Percentiles rank a stretch among this genome's conserved stretches.
Evolutionary conservation across 2,329 filamentous ascomycete species (phyloP).

Genomic region (Ascochyta rabiei): DNA sequence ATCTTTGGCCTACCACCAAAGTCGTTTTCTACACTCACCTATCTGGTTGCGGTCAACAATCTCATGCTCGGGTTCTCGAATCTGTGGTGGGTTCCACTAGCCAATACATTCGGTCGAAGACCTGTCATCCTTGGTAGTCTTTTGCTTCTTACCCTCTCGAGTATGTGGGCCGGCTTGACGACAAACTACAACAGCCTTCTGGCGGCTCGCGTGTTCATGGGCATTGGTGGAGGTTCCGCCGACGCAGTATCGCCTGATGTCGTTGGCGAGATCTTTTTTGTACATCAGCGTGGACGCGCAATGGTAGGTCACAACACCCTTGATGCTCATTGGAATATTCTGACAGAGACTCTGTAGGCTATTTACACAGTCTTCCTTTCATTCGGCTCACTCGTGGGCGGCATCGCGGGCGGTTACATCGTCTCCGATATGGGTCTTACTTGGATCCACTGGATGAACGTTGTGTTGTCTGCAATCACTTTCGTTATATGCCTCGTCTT

Average conservation of each 20-base stretch:
- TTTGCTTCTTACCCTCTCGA: conserved; percentile 41
- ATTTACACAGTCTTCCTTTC: conserved; percentile 51
- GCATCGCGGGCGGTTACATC: conserved; percentile 51
- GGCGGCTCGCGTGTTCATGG: conserved; percentile 48
- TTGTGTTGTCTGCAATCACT: conserved; percentile 42
- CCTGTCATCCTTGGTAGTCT: conserved; percentile 47
- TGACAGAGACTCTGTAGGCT: conserved; percentile 32
- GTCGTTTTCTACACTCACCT: conserved; percentile 40
- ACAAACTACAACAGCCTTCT: conserved; percentile 46
- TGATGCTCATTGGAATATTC: not conserved
- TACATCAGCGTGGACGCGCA: conserved; percentile 50
- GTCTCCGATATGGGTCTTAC: conserved; percentile 40
- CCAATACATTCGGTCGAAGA: conserved; percentile 50
- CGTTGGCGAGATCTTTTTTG: conserved; percentile 52
- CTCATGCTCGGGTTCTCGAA: conserved; percentile 49
- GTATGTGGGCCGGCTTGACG: conserved; percentile 51
- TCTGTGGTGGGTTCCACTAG: conserved; percentile 50
- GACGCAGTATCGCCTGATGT: conserved; percentile 51
- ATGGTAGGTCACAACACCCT: conserved; percentile 33
- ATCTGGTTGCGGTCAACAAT: conserved; percentile 49
- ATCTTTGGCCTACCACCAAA: conserved; percentile 39
- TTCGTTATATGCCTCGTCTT: conserved; percentile 46
- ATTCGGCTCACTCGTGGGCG: conserved; percentile 47
- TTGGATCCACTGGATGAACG: conserved; percentile 52
- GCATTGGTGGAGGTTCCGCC: conserved; percentile 44